Percentiles rank a stretch among this genome's conserved stretches.
Evolutionary conservation across 352 stramenopile species (phyloP).

Genomic region (Phytophthora crassamura): DNA sequence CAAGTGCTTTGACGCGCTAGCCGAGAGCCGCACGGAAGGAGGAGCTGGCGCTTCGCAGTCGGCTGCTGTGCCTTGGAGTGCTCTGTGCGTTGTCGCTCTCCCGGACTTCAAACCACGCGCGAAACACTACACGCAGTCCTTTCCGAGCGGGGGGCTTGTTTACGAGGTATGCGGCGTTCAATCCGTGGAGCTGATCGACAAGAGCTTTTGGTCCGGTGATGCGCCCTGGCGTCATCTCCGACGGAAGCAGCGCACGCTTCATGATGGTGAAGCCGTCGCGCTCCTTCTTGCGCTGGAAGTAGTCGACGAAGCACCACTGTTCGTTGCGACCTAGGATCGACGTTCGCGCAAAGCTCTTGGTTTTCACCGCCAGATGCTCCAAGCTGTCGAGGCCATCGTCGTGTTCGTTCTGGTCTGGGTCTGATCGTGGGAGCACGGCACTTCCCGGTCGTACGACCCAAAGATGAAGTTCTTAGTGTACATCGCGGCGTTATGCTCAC

Average conservation of each 20-base stretch:
- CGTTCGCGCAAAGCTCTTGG: slow-evolving; percentile 23
- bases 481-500: slow-evolving; percentile 24
- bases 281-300: slow-evolving; percentile 12
- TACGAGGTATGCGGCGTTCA: slow-evolving; percentile 16
- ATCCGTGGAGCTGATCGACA: slow-evolving; percentile 23
- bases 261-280: slow-evolving; percentile 16
- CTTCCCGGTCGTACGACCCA: slow-evolving; percentile 29
- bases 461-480: slow-evolving; percentile 39
- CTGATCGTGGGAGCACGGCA: slow-evolving; percentile 4
- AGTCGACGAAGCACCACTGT: slow-evolving; percentile 37
- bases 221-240: background rate
- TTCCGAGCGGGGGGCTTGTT: background rate
- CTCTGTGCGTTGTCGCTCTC: background rate
- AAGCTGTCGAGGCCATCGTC: background rate
- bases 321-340: slow-evolving; percentile 24
- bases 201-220: background rate
- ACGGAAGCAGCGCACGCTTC: slow-evolving; percentile 14
- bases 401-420: background rate
- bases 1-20: no score
- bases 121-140: slow-evolving; percentile 19
- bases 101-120: slow-evolving; percentile 3
- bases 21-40: no score
- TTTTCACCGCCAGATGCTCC: slow-evolving; percentile 29
- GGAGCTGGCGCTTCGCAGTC: no score
- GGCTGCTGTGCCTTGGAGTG: no score